Percentiles rank a stretch among this genome's conserved stretches.
Conservation (phyloP, 2,329 filamentous ascomycete genomes). For the Metarhizium guizhouense region DNA sequence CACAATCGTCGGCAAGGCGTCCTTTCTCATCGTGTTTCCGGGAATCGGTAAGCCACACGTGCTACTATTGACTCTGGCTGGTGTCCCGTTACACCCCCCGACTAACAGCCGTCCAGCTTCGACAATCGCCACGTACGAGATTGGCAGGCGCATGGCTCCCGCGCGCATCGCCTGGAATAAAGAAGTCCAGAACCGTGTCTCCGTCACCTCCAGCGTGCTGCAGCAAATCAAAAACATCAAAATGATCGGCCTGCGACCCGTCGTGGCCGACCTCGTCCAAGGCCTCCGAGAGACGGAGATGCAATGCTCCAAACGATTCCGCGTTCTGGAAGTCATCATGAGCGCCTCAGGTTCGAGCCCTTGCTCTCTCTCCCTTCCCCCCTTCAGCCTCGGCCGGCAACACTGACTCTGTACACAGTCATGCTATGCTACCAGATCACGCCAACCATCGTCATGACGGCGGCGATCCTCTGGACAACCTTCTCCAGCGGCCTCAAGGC, state of each 20-base stretch:
- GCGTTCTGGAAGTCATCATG: slow-evolving; percentile 4
- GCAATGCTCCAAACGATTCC: slow-evolving; percentile 6
- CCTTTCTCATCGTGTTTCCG: slow-evolving; percentile 48
- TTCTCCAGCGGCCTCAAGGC: slow-evolving; percentile 1
- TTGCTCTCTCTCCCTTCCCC: neutral
- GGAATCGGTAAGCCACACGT: slow-evolving; percentile 36
- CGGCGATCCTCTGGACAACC: slow-evolving; percentile 9
- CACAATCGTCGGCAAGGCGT: slow-evolving; percentile 2
- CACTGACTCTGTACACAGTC: neutral
- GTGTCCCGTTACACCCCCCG: neutral
- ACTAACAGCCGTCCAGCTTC: slow-evolving; percentile 19
- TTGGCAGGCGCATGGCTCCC: slow-evolving; percentile 34
- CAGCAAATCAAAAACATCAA: slow-evolving; percentile 26
- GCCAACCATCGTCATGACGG: slow-evolving; percentile 8
- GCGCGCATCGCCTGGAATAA: slow-evolving; percentile 24
- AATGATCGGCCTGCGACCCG: slow-evolving; percentile 21
- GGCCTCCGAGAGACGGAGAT: slow-evolving; percentile 10
- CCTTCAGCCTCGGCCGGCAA: neutral
- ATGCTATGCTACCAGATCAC: slow-evolving; percentile 5
- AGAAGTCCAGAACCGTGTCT: slow-evolving; percentile 21
- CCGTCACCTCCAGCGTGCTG: slow-evolving; percentile 20
- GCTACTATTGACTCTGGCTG: too few species aligned
- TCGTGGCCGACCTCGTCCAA: slow-evolving; percentile 5
- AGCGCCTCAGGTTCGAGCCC: slow-evolving; percentile 4
- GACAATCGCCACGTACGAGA: slow-evolving; percentile 30